A percentile compares a stretch with the other conserved stretches of the same genome.
Evolutionary conservation across 306 rosid genomes (phyloP).

Genomic region (Bauhinia variegata): DNA sequence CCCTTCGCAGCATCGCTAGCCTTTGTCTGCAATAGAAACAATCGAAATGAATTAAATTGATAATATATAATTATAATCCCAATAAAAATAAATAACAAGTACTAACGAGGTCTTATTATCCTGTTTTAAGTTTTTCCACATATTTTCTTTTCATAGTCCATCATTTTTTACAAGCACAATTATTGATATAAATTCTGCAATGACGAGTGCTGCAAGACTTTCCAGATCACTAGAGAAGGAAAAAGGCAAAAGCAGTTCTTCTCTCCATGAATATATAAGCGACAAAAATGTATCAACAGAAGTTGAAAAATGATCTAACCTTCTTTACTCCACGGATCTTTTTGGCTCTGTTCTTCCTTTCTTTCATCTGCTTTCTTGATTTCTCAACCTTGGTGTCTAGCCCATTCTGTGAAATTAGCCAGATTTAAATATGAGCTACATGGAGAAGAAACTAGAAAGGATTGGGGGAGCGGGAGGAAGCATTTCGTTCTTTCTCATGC

Average conservation of each 20-base stretch:
- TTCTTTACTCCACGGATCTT: constrained; percentile 67
- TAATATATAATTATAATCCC: neutral
- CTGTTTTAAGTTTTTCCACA: too few species aligned
- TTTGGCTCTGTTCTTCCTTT: constrained; percentile 65
- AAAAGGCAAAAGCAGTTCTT: too few species aligned
- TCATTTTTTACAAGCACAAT: too few species aligned
- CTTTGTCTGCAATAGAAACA: constrained; percentile 50
- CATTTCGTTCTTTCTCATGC: too few species aligned
- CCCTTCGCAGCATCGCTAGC: constrained; percentile 60
- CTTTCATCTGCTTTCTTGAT: constrained; percentile 69
- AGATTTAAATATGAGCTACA: neutral
- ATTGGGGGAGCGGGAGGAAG: too few species aligned
- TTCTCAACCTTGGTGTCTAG: constrained; percentile 59
- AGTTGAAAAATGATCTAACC: constrained; percentile 25
- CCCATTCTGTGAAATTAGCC: constrained; percentile 48
- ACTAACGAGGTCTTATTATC: neutral
- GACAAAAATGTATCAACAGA: neutral
- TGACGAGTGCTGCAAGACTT: too few species aligned
- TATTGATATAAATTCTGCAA: too few species aligned
- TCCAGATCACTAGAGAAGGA: too few species aligned
- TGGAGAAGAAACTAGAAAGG: too few species aligned
- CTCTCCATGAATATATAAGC: too few species aligned
- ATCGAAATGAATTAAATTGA: neutral
- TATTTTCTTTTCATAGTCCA: too few species aligned
- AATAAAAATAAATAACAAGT: neutral